Conservation (phyloP, 2,329 filamentous ascomycete genomes). For the Cladophialophora bantiana region DNA sequence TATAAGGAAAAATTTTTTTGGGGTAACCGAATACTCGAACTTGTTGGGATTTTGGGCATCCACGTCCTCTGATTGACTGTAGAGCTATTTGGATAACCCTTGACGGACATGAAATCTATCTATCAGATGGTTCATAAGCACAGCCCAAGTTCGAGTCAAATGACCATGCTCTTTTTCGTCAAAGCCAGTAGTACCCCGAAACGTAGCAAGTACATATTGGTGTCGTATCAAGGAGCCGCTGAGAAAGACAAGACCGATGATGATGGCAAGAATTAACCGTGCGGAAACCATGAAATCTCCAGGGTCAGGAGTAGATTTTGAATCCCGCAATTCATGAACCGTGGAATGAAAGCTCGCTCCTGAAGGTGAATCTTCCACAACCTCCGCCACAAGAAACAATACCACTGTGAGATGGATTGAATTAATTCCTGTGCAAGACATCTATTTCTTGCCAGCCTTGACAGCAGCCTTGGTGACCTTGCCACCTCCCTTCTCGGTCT, state of each 20-base stretch:
- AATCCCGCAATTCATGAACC: constrained; percentile 13
- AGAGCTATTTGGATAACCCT: constrained; percentile 24
- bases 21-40: not conserved
- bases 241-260: constrained; percentile 19
- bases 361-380: constrained; percentile 28
- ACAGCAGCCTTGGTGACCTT: constrained; percentile 61
- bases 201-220: constrained; percentile 26
- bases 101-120: constrained; percentile 29
- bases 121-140: constrained; percentile 21
- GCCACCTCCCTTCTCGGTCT: constrained; percentile 58
- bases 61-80: constrained; percentile 24
- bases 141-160: constrained; percentile 9
- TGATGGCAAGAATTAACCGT: constrained; percentile 22
- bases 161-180: constrained; percentile 19
- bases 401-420: constrained; percentile 22
- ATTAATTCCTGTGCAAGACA: constrained; percentile 22
- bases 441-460: constrained; percentile 41
- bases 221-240: constrained; percentile 12
- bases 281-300: constrained; percentile 27
- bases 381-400: constrained; percentile 26
- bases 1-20: no score
- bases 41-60: constrained; percentile 12
- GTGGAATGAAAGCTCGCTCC: constrained; percentile 18
- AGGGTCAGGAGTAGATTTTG: constrained; percentile 16
- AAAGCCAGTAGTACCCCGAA: constrained; percentile 14